Conservation (phyloP, 345 rosid species). For the Trapa bicornis region DNA sequence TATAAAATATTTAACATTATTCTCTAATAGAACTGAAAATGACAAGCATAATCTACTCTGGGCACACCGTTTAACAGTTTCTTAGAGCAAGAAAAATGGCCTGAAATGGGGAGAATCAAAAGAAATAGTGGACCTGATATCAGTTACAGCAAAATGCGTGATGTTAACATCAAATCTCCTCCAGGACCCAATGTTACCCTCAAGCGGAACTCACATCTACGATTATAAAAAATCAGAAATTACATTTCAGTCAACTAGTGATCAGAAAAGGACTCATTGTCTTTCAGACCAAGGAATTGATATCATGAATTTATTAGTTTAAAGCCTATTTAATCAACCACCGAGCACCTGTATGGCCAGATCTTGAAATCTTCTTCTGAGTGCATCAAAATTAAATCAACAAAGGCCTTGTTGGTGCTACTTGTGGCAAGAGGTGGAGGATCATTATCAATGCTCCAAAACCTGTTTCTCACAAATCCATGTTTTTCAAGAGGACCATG, state of each 20-base stretch:
- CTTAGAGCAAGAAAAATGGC: background rate
- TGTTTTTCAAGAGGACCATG: conserved; percentile 60
- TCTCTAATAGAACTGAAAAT: background rate
- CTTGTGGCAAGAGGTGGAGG: conserved; percentile 48
- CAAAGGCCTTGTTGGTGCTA: conserved; percentile 30
- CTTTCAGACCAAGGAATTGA: background rate
- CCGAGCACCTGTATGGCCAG: conserved; percentile 73
- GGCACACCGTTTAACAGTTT: background rate
- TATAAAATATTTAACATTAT: background rate
- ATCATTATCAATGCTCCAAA: conserved; percentile 60
- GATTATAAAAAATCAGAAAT: background rate
- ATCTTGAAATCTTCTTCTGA: conserved; percentile 56
- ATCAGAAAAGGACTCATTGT: background rate
- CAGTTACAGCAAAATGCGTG: conserved; percentile 44
- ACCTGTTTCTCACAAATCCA: conserved; percentile 73
- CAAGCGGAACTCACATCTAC: conserved; percentile 43
- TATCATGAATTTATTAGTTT: background rate
- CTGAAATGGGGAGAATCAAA: background rate
- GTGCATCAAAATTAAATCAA: conserved; percentile 58
- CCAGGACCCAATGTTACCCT: conserved; percentile 43
- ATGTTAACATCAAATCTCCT: conserved; percentile 52
- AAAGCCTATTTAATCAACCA: background rate
- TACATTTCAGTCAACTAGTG: background rate
- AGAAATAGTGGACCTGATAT: conserved; percentile 29
- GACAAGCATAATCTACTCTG: background rate